Evolutionary conservation across 345 rosid genomes (phyloP), one percentile per base, ranked within the genome.

Genomic region (Angophora floribunda): DNA sequence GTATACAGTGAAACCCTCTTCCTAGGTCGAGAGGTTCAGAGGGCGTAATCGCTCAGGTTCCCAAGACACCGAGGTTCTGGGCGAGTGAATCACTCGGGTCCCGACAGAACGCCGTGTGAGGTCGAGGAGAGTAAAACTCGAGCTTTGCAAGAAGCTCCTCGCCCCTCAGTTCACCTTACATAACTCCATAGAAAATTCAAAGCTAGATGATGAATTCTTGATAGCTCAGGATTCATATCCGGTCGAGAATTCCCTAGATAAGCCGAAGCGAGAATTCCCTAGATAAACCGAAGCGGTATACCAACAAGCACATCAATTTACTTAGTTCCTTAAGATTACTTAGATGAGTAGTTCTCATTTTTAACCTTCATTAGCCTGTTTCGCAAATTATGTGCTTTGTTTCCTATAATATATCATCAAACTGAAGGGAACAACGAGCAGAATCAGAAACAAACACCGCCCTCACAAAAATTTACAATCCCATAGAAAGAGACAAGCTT

Each of bases 31-130:
- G 0, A 63, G 75, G 75, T 63, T n/a, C 17, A n/a, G 36, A n/a
- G 16, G 0, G 2, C 32, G 6, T 0, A 14, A 0, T 28, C 70
- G 13, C 70, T 28, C 41, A 2, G 1, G 32, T n/a, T 50, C 0
- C 63, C 63, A 57, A 28, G 63, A 57, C 32, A 61, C 7, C 2
- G 8, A 61, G 15, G 67, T 61, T 52, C 19, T 1, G 53, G 53
- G 53, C 6, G 19, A 52, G 17, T 52, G 53, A 52, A 14, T 52
- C 19, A 6, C 16, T 14, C 10, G 0, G 10, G 7, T 30, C 78
- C 0, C 41, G 0, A 30, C 6, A 0, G 22, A 1, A 32, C 6
- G 32, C 24, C 80, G 0, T 17, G 45, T 5, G 22, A 70, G 26
- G 19, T 36, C 26, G 49, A 41, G 0, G 7, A 1, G 82, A 1